Evolutionary conservation across 345 rosid species (phyloP).

Genomic region (Arabis alpina): DNA sequence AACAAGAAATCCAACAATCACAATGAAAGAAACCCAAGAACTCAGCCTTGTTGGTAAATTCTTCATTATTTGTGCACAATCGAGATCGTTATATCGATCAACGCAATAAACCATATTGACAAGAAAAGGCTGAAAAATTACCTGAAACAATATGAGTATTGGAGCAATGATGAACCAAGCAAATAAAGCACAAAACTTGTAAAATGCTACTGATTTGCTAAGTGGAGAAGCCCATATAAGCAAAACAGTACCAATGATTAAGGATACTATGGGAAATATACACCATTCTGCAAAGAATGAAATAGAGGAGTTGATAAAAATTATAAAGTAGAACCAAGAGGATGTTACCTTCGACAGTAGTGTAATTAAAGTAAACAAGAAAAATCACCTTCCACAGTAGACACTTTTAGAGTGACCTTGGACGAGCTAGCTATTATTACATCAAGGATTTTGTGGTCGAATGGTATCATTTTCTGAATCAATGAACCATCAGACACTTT

Average conservation of each 20-base stretch:
- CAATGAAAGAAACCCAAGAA: constrained; percentile 70
- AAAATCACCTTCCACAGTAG: constrained; percentile 59
- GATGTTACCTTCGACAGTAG: not conserved
- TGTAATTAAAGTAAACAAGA: not conserved
- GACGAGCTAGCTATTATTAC: constrained; percentile 54
- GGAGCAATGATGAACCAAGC: too few species aligned
- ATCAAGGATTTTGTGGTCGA: constrained; percentile 66
- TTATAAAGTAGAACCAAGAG: constrained; percentile 2
- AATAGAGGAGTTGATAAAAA: not conserved
- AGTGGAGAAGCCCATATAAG: constrained; percentile 58
- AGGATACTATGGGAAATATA: constrained; percentile 53
- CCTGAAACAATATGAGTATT: constrained; percentile 46
- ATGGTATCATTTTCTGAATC: constrained; percentile 73
- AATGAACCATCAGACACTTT: constrained; percentile 69
- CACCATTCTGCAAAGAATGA: constrained; percentile 53
- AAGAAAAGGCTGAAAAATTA: constrained; percentile 15
- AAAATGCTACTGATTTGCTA: constrained; percentile 71
- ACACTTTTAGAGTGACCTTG: constrained; percentile 52
- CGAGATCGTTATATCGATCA: too few species aligned
- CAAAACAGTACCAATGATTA: constrained; percentile 55
- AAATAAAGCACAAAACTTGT: constrained; percentile 29
- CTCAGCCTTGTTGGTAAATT: constrained; percentile 72
- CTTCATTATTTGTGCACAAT: constrained; percentile 65
- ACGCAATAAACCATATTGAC: not conserved
- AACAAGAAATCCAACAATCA: constrained; percentile 39